These are phyloP conservation scores for Babesia ovis DNA, from an alignment of 169 alveolate species.

Conservation along the genomic window DNA sequence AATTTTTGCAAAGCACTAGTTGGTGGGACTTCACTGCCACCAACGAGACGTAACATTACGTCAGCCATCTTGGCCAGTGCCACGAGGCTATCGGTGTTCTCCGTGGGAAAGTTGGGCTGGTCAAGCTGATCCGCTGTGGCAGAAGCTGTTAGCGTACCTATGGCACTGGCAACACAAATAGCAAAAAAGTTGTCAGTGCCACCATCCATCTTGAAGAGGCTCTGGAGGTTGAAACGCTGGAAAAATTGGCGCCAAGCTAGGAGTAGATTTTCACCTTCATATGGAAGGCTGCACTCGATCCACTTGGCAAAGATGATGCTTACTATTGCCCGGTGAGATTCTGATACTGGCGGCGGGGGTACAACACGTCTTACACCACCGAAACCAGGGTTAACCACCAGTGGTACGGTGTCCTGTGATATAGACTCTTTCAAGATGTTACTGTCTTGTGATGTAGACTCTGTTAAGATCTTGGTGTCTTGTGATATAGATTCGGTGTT, in stretches of 20 bases:
- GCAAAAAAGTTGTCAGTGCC: conserved; percentile 85
- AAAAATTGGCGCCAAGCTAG: conserved; percentile 78
- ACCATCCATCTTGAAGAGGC: conserved; percentile 85
- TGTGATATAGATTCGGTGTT: conserved; percentile 34
- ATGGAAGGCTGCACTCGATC: conserved; percentile 67
- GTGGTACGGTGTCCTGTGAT: too few relatives aligned
- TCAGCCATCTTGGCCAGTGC: conserved; percentile 83
- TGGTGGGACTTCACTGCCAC: conserved; percentile 84
- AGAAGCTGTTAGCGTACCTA: conserved; percentile 25
- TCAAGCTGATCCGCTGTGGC: not conserved
- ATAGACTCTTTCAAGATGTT: too few relatives aligned
- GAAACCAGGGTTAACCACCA: conserved; percentile 64
- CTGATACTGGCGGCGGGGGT: conserved; percentile 69
- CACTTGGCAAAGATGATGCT: conserved; percentile 69
- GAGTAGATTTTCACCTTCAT: conserved; percentile 65
- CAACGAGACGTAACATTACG: conserved; percentile 84
- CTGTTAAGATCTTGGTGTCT: conserved; percentile 44
- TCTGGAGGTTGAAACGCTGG: conserved; percentile 83
- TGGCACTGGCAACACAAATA: conserved; percentile 81
- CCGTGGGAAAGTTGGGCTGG: not conserved
- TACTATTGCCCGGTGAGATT: conserved; percentile 71
- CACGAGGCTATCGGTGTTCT: conserved; percentile 12
- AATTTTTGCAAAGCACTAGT: conserved; percentile 83
- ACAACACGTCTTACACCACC: conserved; percentile 78
- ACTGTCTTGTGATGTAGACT: conserved; percentile 33